phyloP scores from a whole-genome alignment of 2,329 filamentous ascomycete genomes.

The Fusarium sp. region DNA sequence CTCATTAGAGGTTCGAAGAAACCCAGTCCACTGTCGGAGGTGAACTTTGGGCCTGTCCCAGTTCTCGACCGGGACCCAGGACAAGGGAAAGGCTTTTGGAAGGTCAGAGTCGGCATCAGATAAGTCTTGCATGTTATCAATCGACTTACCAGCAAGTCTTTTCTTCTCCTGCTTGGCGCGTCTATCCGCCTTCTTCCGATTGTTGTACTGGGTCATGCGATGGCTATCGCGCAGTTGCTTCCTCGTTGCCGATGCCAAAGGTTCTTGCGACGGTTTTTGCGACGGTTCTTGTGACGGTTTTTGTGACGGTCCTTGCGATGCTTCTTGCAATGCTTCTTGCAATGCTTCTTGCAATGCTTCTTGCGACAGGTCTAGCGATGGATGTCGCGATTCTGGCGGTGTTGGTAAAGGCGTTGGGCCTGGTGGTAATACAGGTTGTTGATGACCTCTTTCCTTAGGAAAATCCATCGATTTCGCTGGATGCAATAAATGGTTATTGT shows the following conservation, averaged over 20 bases:
- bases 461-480: too few relatives aligned
- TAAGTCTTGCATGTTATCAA: not conserved
- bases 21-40: not conserved
- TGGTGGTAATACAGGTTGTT: too few relatives aligned
- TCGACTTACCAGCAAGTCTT: not conserved
- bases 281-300: too few relatives aligned
- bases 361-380: too few relatives aligned
- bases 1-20: too few relatives aligned
- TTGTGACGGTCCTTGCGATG: too few relatives aligned
- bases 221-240: not conserved
- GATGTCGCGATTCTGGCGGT: too few relatives aligned
- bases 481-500: too few relatives aligned
- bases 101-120: not conserved
- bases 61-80: conserved; percentile 1
- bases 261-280: not conserved
- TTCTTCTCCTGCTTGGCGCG: not conserved
- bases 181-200: not conserved
- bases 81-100: not conserved
- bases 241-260: not conserved
- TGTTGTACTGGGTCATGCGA: not conserved
- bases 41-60: not conserved
- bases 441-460: too few relatives aligned
- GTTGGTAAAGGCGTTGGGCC: too few relatives aligned
- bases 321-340: too few relatives aligned
- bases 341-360: too few relatives aligned